These are phyloP conservation scores for Starmerella gropengiesseri DNA, from an alignment of 805 yeast species.

Conservation along the genomic window DNA sequence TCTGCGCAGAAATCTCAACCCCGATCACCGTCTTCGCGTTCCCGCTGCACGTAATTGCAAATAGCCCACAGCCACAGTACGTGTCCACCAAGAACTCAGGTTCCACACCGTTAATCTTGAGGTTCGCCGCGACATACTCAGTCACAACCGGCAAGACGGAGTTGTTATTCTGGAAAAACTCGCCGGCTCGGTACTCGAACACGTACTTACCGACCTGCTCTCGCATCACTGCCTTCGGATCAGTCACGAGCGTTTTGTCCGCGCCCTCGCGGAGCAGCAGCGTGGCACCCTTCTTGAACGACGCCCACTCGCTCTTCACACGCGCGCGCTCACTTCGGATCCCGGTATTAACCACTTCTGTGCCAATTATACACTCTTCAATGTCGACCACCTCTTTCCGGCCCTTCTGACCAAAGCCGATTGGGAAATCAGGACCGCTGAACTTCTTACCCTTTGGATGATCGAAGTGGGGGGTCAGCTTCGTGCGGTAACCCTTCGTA, in stretches of 20 bases:
- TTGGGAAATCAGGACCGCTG: conserved; percentile 35
- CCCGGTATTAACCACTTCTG: conserved; percentile 64
- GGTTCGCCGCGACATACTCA: conserved; percentile 62
- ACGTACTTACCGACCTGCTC: conserved; percentile 56
- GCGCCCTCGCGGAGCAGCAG: conserved; percentile 50
- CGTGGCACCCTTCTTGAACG: conserved; percentile 72
- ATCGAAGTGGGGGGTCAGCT: conserved; percentile 91
- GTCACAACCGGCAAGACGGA: conserved; percentile 79
- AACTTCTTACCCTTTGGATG: conserved; percentile 41
- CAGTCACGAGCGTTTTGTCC: conserved; percentile 57
- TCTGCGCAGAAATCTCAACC: conserved; percentile 85
- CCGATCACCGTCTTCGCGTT: conserved; percentile 82
- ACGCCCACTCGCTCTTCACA: conserved; percentile 39
- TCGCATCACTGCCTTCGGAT: conserved; percentile 64
- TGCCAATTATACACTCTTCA: conserved; percentile 89
- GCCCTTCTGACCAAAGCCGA: conserved; percentile 87
- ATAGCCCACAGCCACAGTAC: conserved; percentile 91
- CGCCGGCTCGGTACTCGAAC: conserved; percentile 87
- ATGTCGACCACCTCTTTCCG: conserved; percentile 63
- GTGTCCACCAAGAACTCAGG: conserved; percentile 79
- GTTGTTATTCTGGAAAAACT: conserved; percentile 92
- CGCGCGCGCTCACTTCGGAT: conserved; percentile 54
- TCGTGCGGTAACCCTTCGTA: conserved; percentile 71
- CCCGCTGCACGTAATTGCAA: conserved; percentile 72
- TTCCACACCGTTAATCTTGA: conserved; percentile 33